A percentile compares a stretch with the other conserved stretches of the same genome.
Conservation (phyloP, 1,284 basidiomycete genomes). For the Ustilago sp. region DNA sequence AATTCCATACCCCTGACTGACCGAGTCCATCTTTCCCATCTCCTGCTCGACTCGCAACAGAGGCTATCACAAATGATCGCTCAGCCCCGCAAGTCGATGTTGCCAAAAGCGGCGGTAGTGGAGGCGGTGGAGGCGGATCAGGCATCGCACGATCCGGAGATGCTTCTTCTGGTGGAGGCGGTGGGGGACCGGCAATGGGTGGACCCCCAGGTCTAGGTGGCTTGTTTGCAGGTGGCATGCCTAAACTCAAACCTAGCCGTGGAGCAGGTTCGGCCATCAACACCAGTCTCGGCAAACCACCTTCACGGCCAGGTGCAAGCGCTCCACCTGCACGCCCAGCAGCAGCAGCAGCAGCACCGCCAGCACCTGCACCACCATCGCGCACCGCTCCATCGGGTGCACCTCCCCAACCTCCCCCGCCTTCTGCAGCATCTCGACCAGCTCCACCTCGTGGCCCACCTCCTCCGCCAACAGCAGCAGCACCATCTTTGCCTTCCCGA, state of each 20-base stretch:
- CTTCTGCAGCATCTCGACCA: conserved; percentile 24
- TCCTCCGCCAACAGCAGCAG: conserved; percentile 39
- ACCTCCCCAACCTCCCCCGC: conserved; percentile 27
- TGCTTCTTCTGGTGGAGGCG: conserved; percentile 23
- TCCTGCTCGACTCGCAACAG: conserved; percentile 14
- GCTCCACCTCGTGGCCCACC: conserved; percentile 38
- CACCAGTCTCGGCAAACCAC: conserved; percentile 41
- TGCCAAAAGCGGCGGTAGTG: conserved; percentile 21
- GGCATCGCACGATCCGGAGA: conserved; percentile 63
- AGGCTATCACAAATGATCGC: conserved; percentile 83
- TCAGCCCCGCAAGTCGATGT: conserved; percentile 78
- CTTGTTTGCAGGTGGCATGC: conserved; percentile 89
- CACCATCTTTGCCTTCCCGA: conserved; percentile 40
- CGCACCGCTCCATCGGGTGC: conserved; percentile 20
- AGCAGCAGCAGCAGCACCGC: conserved; percentile 30
- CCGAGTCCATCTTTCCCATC: background rate
- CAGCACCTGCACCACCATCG: conserved; percentile 18
- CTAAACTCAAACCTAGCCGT: conserved; percentile 77
- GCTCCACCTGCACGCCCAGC: conserved; percentile 24
- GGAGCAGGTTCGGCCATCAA: conserved; percentile 30
- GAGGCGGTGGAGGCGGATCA: conserved; percentile 65
- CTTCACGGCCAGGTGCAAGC: conserved; percentile 32
- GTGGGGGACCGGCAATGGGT: conserved; percentile 70
- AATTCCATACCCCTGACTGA: conserved; percentile 1
- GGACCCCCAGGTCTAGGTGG: conserved; percentile 79